These are phyloP conservation scores for Wickerhamomyces ciferrii DNA, from an alignment of 805 yeast species.

Conservation along the genomic window DNA sequence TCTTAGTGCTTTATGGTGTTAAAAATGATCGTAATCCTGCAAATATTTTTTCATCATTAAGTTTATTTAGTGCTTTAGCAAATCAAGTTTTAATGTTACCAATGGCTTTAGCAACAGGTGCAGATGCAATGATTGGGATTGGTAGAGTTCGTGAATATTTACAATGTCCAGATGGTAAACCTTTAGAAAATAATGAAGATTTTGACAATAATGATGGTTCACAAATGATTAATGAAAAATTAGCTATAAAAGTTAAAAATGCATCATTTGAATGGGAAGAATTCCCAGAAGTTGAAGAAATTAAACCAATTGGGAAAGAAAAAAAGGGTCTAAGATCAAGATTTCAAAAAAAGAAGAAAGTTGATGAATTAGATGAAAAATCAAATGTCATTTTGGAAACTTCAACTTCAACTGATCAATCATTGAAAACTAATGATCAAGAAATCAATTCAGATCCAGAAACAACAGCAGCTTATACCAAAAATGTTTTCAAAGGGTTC, in stretches of 20 bases:
- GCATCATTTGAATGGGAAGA: constrained; percentile 70
- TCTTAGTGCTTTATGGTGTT: constrained; percentile 35
- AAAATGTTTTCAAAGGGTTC: constrained; percentile 39
- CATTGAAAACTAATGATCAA: background rate
- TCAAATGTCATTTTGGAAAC: background rate
- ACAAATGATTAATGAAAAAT: constrained; percentile 10
- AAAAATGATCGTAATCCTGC: constrained; percentile 44
- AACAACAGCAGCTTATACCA: constrained; percentile 2
- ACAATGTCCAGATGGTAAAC: constrained; percentile 37
- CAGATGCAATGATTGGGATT: constrained; percentile 63
- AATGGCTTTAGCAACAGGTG: constrained; percentile 58
- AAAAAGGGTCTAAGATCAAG: constrained; percentile 9
- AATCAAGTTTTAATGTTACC: constrained; percentile 67
- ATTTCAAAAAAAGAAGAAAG: background rate
- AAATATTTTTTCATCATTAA: constrained; percentile 61
- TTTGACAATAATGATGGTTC: background rate
- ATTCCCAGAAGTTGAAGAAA: constrained; percentile 37
- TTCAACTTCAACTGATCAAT: background rate
- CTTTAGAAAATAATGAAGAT: constrained; percentile 33
- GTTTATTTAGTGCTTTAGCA: constrained; percentile 59
- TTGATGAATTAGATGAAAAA: background rate
- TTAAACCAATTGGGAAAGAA: constrained; percentile 22
- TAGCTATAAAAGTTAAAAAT: constrained; percentile 43
- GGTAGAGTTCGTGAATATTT: constrained; percentile 51
- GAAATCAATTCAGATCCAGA: background rate